These are phyloP conservation scores for Liquidambar formosana DNA, from an alignment of 164 flowering plant species.

Conservation along the genomic window DNA sequence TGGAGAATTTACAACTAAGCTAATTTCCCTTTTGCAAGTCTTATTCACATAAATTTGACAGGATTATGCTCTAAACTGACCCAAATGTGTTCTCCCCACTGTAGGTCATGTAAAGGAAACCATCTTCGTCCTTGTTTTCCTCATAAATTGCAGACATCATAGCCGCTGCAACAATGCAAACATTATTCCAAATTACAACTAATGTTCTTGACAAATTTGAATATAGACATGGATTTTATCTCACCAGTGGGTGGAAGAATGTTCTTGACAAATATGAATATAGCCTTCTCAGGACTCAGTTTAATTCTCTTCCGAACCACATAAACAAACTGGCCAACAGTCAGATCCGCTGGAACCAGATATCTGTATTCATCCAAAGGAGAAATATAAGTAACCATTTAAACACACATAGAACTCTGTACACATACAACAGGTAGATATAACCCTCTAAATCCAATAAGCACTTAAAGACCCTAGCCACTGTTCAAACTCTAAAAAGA, in stretches of 20 bases:
- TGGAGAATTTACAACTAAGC: conserved; percentile 22
- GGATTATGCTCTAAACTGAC: conserved; percentile 7
- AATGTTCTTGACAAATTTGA: not conserved
- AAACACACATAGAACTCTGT: no score
- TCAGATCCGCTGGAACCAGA: conserved; percentile 60
- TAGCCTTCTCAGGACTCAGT: conserved; percentile 62
- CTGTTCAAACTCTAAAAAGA: no score
- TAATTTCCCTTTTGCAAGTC: not conserved
- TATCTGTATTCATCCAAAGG: conserved; percentile 30
- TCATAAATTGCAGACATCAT: conserved; percentile 74
- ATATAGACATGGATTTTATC: conserved; percentile 1
- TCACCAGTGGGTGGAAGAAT: conserved; percentile 63
- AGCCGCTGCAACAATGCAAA: conserved; percentile 45
- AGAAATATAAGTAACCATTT: no score
- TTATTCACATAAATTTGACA: conserved; percentile 13
- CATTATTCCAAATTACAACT: not conserved
- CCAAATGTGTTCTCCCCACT: conserved; percentile 82
- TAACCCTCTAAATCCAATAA: no score
- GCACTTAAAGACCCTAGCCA: no score
- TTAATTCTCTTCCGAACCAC: conserved; percentile 61
- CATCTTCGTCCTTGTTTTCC: conserved; percentile 74
- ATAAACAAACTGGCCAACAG: conserved; percentile 69
- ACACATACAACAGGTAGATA: no score
- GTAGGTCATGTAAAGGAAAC: conserved; percentile 74
- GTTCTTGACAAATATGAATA: conserved; percentile 65